Base-by-base conservation (phyloP, 768 basidiomycete genomes). In the Hygrophorus russula region DNA sequence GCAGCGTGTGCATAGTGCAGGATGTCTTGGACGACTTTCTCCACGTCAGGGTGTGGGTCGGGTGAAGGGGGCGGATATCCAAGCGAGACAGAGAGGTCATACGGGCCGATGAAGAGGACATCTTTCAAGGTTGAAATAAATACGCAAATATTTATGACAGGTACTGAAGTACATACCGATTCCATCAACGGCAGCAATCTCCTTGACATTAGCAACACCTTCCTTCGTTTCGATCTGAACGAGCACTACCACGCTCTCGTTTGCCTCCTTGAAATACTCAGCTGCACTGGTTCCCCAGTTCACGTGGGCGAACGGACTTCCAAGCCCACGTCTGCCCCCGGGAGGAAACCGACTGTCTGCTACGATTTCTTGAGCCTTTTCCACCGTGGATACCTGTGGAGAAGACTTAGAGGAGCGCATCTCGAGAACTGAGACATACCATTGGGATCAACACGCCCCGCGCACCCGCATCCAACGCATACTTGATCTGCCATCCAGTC, bases 401-500 rank as follows among this genome's bases (percentile, higher is more conserved):
- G 10, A 35, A 38, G 15, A 17, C 39, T 8, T 36, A 8, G 41
- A 37, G 27, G 27, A 19, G 17, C 37, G 32, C 34, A 31, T 27
- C 8, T 11, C 20, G 41, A 17, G 45, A 10, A 18, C 36, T 17
- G 24, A 15, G 5, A 41, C 2, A 30, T 50, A 82, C 78, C 78
- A 83, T 78, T 3, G 82, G 81, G 0, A 82, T 74, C 33, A 85
- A 51, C 4, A 82, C 60, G 0, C 82, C 80, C 19, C 67, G 64
- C 13, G 80, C 81, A 4, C 81, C 82, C 0, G 76, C 74, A 52
- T 83, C 81, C 24, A 83, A 67, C 0, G 74, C 80, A 47, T 76
- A 67, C 60, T 83, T 83, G 59, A 83, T 80, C 56, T 82, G 80
- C 79, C 80, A 82, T 44, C 68, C 67, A 2, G 76, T 76, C 48